These are phyloP conservation scores for Fusarium xylarioides DNA, from an alignment of 2,329 filamentous ascomycete species.

Conservation along the genomic window DNA sequence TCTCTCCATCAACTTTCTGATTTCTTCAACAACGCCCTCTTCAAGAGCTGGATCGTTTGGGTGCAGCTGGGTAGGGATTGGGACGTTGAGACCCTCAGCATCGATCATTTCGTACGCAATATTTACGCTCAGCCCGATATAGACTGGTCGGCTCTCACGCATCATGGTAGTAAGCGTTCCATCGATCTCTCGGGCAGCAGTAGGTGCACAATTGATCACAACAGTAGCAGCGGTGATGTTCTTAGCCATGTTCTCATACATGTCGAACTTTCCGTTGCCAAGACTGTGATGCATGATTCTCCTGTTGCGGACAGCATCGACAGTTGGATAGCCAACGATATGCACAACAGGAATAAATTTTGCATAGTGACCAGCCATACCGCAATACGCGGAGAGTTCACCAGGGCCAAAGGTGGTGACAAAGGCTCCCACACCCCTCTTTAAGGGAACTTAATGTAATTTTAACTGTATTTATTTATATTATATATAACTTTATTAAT, in stretches of 20 bases:
- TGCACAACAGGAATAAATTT: not conserved
- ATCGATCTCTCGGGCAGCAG: not conserved
- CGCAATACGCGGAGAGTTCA: not conserved
- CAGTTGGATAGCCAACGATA: not conserved
- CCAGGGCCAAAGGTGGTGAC: not conserved
- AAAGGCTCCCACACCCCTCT: not conserved
- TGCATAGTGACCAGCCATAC: not conserved
- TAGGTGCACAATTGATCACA: not conserved
- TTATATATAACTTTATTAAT: too few species aligned
- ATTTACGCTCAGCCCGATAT: not conserved
- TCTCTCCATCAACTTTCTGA: not conserved
- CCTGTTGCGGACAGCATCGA: not conserved
- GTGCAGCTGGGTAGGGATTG: not conserved
- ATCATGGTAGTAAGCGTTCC: not conserved
- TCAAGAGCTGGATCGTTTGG: not conserved
- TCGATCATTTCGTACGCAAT: not conserved
- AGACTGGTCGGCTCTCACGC: not conserved
- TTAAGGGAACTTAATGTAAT: too few species aligned
- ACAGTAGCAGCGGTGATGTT: not conserved
- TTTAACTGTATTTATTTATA: too few species aligned
- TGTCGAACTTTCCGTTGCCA: not conserved
- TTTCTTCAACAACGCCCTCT: not conserved
- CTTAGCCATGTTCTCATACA: not conserved
- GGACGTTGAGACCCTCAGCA: not conserved
- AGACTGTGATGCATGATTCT: slow-evolving; percentile 3